Conservation (phyloP, 441 rosid species). For the Gossypium aridum region DNA sequence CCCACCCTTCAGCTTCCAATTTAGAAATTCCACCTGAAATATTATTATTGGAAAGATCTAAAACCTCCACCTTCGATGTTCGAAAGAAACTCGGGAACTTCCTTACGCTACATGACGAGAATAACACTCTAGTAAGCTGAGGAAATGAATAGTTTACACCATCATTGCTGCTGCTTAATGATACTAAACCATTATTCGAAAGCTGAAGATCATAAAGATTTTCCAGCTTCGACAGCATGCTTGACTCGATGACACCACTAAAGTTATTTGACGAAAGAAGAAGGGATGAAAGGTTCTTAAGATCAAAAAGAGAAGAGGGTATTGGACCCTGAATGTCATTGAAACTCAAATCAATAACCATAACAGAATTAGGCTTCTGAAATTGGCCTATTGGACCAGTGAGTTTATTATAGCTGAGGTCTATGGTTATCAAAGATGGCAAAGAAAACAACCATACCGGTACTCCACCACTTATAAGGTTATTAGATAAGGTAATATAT, state of each 20-base stretch:
- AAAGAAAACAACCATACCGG: constrained; percentile 10
- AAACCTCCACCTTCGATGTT: background rate
- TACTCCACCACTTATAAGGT: background rate
- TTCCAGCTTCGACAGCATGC: background rate
- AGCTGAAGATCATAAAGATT: constrained; percentile 9
- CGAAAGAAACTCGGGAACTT: constrained; percentile 4
- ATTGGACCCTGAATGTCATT: background rate
- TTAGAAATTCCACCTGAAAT: background rate
- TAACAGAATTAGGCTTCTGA: background rate
- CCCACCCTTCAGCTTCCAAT: background rate
- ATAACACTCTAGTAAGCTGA: background rate
- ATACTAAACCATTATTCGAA: constrained; percentile 8
- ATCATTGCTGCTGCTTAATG: background rate
- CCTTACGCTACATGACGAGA: background rate
- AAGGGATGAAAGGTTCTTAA: background rate
- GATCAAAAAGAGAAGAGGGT: background rate
- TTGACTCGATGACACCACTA: background rate
- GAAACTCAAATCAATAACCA: background rate
- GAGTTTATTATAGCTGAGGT: constrained; percentile 9
- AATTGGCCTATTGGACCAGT: background rate
- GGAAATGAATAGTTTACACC: background rate
- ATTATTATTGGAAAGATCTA: background rate
- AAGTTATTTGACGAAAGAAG: background rate
- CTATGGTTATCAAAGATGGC: background rate
- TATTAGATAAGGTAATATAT: background rate